phyloP scores from a whole-genome alignment of 2,329 filamentous ascomycete genomes.

The Penicillium glabrum region DNA sequence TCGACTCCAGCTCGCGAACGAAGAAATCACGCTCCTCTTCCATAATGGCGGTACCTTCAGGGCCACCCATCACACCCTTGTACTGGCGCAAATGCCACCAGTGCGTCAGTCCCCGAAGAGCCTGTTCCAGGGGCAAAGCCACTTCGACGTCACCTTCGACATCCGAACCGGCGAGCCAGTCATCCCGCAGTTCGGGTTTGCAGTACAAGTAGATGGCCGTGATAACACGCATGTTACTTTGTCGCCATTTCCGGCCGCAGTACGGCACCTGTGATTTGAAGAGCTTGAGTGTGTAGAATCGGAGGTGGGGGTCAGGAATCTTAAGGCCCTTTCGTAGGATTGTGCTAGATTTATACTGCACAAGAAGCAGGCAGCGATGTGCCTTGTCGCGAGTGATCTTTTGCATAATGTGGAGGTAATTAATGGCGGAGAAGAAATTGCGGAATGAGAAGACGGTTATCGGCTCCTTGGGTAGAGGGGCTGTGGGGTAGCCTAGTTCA shows the following conservation, averaged over 20 bases:
- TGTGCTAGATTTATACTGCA: constrained; percentile 91
- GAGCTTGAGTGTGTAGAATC: constrained; percentile 92
- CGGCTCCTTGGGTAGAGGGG: constrained; percentile 64
- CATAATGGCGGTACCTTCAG: constrained; percentile 55
- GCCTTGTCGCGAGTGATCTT: constrained; percentile 96
- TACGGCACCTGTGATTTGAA: constrained; percentile 99
- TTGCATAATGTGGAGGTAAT: constrained; percentile 92
- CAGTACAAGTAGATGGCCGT: constrained; percentile 95
- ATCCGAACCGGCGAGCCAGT: constrained; percentile 87
- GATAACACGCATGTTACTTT: constrained; percentile 98
- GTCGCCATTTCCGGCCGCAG: constrained; percentile 96
- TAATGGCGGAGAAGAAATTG: constrained; percentile 94
- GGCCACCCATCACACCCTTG: constrained; percentile 67
- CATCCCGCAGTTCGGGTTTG: constrained; percentile 85
- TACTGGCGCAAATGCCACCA: constrained; percentile 90
- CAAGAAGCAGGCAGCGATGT: constrained; percentile 87
- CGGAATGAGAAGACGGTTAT: constrained; percentile 90
- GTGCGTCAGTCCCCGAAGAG: constrained; percentile 81
- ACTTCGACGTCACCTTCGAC: constrained; percentile 94
- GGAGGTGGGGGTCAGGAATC: constrained; percentile 80
- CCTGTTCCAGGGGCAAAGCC: constrained; percentile 87
- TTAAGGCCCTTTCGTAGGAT: constrained; percentile 90
- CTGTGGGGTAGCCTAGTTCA: constrained; percentile 78
- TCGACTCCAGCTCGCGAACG: constrained; percentile 70
- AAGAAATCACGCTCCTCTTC: constrained; percentile 79